Percentiles rank a stretch among this genome's conserved stretches.
phyloP scores from a whole-genome alignment of 805 yeast genomes.

The Kuraishia cidri region DNA sequence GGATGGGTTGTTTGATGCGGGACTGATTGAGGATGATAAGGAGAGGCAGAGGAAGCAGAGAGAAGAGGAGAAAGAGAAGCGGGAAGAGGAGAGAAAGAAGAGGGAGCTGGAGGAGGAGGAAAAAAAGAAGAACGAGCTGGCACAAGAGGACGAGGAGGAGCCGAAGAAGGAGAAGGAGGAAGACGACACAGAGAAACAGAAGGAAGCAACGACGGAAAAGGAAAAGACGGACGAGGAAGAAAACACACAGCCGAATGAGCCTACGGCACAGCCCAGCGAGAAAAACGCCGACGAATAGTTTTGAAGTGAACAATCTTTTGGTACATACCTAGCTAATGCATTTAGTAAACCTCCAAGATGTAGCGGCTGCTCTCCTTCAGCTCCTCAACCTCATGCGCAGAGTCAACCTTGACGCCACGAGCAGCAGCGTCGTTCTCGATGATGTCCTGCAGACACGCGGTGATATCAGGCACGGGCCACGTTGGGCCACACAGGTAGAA shows the following conservation, averaged over 20 bases:
- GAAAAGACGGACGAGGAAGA: conserved; percentile 1
- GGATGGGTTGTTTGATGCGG: conserved; percentile 8
- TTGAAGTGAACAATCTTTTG: no score
- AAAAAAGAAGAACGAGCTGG: background rate
- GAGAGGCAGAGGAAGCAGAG: conserved; percentile 1
- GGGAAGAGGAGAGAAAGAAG: background rate
- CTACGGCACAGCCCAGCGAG: background rate
- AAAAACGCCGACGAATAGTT: background rate
- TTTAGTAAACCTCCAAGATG: conserved; percentile 86
- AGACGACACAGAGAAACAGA: background rate
- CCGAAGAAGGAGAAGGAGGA: background rate
- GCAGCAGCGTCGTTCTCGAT: conserved; percentile 60
- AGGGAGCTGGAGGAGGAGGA: conserved; percentile 1
- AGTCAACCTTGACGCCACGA: conserved; percentile 61
- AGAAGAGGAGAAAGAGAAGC: background rate
- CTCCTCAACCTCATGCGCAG: conserved; percentile 78
- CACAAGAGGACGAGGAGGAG: conserved; percentile 1
- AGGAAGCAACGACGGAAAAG: background rate
- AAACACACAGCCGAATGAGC: background rate
- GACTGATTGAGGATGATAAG: conserved; percentile 5
- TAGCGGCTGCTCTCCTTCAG: conserved; percentile 90
- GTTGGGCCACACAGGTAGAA: conserved; percentile 98
- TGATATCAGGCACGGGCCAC: conserved; percentile 98
- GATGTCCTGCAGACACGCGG: conserved; percentile 81
- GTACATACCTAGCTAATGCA: no score